phyloP scores from a whole-genome alignment of 257 asterid species.

The Dorcoceras hygrometricum region DNA sequence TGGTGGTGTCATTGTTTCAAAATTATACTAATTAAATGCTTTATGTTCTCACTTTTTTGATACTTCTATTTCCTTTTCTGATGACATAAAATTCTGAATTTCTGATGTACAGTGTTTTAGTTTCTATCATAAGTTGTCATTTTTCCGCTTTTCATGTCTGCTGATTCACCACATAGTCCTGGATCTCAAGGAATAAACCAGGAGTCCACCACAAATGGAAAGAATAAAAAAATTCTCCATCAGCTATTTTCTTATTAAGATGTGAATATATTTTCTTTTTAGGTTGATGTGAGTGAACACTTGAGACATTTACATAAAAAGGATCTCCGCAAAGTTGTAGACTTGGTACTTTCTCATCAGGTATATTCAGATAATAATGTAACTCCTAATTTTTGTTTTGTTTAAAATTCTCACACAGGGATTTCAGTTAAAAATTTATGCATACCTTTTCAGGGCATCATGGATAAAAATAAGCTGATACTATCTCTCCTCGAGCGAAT shows the following conservation, averaged over 20 bases:
- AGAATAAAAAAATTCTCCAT: constrained; percentile 10
- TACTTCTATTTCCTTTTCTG: neutral
- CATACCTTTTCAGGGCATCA: constrained; percentile 58
- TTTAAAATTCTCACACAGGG: constrained; percentile 14
- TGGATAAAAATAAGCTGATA: constrained; percentile 77
- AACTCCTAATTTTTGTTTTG: constrained; percentile 8
- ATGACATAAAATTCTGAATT: constrained; percentile 4
- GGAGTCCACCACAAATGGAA: neutral
- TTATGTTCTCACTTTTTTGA: neutral
- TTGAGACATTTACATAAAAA: constrained; percentile 88
- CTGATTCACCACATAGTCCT: neutral
- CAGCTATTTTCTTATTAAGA: constrained; percentile 12
- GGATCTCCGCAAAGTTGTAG: constrained; percentile 86
- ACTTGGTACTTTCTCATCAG: constrained; percentile 97
- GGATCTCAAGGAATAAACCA: constrained; percentile 15
- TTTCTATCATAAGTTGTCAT: neutral
- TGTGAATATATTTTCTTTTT: constrained; percentile 25
- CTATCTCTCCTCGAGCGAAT: constrained; percentile 90
- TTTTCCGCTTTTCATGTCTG: neutral
- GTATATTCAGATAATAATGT: constrained; percentile 33
- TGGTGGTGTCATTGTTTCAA: neutral
- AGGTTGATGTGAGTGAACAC: constrained; percentile 97
- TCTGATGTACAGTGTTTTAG: constrained; percentile 8
- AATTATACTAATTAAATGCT: neutral
- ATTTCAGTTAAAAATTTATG: constrained; percentile 5